A percentile compares a stretch with the other conserved stretches of the same genome.
Conservation (phyloP, 2,329 filamentous ascomycete genomes). For the Aspergillus pseudotamarii region DNA sequence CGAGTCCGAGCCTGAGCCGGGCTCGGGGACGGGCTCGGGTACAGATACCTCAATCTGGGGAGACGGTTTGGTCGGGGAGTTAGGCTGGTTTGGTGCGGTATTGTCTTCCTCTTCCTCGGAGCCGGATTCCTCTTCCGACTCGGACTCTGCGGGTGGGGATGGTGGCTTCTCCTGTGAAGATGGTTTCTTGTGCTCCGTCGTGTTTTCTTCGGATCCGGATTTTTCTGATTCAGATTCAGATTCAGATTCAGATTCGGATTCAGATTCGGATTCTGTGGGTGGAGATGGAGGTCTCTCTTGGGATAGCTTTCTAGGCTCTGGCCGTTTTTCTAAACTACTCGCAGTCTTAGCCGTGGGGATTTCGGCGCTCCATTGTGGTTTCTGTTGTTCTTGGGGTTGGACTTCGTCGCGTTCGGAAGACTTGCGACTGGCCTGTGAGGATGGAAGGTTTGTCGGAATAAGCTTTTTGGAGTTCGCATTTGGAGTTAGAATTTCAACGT, state of each 20-base stretch:
- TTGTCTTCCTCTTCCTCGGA: neutral
- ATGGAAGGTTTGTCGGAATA: neutral
- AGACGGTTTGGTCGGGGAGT: neutral
- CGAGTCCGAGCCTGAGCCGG: neutral
- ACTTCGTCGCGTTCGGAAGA: neutral
- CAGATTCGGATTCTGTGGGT: slow-evolving; percentile 14
- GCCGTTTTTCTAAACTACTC: neutral
- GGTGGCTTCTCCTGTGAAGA: slow-evolving; percentile 1
- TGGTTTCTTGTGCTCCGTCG: slow-evolving; percentile 2
- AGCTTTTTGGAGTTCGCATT: neutral
- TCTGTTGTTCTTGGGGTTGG: neutral
- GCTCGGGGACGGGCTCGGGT: neutral
- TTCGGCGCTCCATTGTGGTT: neutral
- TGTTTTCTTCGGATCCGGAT: neutral
- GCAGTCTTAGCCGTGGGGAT: slow-evolving; percentile 1
- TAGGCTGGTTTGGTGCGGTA: neutral
- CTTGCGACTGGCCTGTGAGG: neutral
- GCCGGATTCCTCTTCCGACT: slow-evolving; percentile 1
- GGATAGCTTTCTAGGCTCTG: slow-evolving; percentile 2
- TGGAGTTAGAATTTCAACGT: slow-evolving; percentile 7
- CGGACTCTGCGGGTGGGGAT: slow-evolving; percentile 15
- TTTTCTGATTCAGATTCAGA: slow-evolving; percentile 12
- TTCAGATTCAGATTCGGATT: too few relatives aligned
- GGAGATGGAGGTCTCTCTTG: slow-evolving; percentile 10
- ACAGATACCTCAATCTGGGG: neutral